Conservation (phyloP, 257 asterid genomes). For the Handroanthus guayacan region DNA sequence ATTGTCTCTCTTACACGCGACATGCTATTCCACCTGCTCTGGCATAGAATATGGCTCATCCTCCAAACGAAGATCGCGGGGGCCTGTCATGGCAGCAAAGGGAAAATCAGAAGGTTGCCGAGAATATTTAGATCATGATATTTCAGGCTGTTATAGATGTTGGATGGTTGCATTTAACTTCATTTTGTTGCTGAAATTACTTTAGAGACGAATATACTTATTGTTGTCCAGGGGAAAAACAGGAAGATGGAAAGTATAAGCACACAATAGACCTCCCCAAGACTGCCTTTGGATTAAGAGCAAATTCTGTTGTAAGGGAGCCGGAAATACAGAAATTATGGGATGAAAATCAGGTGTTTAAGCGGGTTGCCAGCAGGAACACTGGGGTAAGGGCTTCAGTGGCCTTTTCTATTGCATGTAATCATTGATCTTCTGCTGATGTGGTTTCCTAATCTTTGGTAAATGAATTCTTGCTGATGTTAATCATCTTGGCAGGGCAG, state of each 20-base stretch:
- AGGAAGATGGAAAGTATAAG: constrained; percentile 92
- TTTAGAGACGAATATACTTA: constrained; percentile 28
- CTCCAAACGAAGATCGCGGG: constrained; percentile 66
- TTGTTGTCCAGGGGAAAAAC: constrained; percentile 62
- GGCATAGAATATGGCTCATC: constrained; percentile 55
- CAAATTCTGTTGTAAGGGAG: constrained; percentile 88
- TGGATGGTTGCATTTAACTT: constrained; percentile 32
- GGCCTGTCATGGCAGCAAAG: constrained; percentile 85
- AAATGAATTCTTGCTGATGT: constrained; percentile 43
- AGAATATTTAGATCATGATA: constrained; percentile 8
- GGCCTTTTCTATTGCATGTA: constrained; percentile 16
- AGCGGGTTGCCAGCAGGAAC: constrained; percentile 69
- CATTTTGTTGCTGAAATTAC: constrained; percentile 21
- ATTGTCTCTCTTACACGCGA: constrained; percentile 53
- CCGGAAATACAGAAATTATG: constrained; percentile 94
- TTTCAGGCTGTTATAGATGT: constrained; percentile 18
- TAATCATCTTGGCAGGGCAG: constrained; percentile 68
- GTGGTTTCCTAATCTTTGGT: constrained; percentile 15
- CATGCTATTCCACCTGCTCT: constrained; percentile 60
- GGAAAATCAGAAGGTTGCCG: constrained; percentile 74
- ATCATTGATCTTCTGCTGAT: constrained; percentile 14
- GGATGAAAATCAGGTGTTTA: constrained; percentile 91
- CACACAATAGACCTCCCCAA: constrained; percentile 89
- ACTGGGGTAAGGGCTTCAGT: constrained; percentile 69
- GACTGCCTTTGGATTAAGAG: constrained; percentile 89